Conservation (phyloP, 345 rosid species). For the Hevea brasiliensis region DNA sequence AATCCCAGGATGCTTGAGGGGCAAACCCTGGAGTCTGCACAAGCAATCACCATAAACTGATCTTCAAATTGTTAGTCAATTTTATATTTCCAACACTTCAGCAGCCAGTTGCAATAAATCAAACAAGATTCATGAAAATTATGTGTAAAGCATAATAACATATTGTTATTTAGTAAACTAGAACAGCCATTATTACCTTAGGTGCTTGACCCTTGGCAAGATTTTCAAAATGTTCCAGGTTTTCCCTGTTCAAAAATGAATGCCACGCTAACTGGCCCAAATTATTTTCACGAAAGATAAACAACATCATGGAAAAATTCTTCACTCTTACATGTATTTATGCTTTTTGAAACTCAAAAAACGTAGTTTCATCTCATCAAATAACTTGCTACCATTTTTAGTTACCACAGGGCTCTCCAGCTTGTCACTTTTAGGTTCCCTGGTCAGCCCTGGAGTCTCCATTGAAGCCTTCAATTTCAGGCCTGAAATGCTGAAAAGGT, state of each 20-base stretch:
- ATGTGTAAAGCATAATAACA: neutral
- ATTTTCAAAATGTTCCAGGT: slow-evolving; percentile 58
- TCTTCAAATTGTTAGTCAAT: slow-evolving; percentile 35
- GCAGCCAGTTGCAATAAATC: slow-evolving; percentile 10
- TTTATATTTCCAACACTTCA: neutral
- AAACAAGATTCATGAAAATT: neutral
- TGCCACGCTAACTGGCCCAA: neutral
- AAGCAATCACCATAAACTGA: slow-evolving; percentile 96
- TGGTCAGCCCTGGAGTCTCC: slow-evolving; percentile 37
- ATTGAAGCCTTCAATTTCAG: slow-evolving; percentile 39
- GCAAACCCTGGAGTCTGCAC: slow-evolving; percentile 98
- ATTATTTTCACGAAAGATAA: slow-evolving; percentile 16
- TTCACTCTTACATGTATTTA: slow-evolving; percentile 60
- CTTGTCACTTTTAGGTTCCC: slow-evolving; percentile 37
- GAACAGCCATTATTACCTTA: slow-evolving; percentile 46
- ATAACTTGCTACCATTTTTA: slow-evolving; percentile 37
- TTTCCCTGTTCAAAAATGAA: slow-evolving; percentile 55
- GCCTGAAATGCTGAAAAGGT: slow-evolving; percentile 34
- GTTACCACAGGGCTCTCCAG: slow-evolving; percentile 29
- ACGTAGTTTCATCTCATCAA: slow-evolving; percentile 63
- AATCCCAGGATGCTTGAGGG: slow-evolving; percentile 86
- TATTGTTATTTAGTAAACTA: neutral
- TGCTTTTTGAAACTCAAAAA: slow-evolving; percentile 70
- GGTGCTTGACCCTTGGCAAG: slow-evolving; percentile 82
- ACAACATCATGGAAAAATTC: neutral